These are phyloP conservation scores for Paraleonurus japonicus DNA, from an alignment of 257 asterid species.

Conservation along the genomic window DNA sequence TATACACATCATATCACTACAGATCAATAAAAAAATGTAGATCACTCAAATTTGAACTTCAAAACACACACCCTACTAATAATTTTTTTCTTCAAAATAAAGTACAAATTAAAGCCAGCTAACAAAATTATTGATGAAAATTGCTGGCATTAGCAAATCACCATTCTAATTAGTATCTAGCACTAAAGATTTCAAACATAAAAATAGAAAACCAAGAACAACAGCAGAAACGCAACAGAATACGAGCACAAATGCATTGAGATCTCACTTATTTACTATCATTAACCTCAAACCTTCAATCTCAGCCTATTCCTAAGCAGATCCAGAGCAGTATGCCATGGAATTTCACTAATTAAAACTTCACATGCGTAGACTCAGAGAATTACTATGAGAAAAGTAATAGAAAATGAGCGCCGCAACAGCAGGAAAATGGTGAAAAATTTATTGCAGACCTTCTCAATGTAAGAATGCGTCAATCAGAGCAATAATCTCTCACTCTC, in stretches of 20 bases:
- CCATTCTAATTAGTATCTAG: constrained; percentile 16
- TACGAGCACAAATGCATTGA: constrained; percentile 17
- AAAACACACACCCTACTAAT: constrained; percentile 10
- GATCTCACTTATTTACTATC: constrained; percentile 35
- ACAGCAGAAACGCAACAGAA: not conserved
- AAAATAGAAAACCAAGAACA: not conserved
- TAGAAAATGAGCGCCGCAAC: constrained; percentile 26
- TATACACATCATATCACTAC: not conserved
- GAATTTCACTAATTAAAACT: not conserved
- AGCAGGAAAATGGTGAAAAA: constrained; percentile 24
- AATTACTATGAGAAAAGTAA: constrained; percentile 34
- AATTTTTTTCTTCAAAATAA: not conserved
- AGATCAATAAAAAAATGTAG: constrained; percentile 16
- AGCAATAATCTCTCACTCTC: not conserved
- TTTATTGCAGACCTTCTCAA: constrained; percentile 26
- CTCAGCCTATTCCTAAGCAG: constrained; percentile 23
- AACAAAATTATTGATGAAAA: constrained; percentile 20
- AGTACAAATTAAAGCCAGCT: not conserved
- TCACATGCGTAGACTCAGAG: constrained; percentile 5
- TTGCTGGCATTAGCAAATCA: not conserved
- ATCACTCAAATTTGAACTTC: constrained; percentile 27
- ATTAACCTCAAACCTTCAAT: constrained; percentile 20
- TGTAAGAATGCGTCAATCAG: constrained; percentile 16
- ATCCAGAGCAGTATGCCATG: constrained; percentile 19
- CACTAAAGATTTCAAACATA: not conserved